These are phyloP conservation scores for Camellia oleifera DNA, from an alignment of 179 eudicot genomes.

Conservation along the genomic window DNA sequence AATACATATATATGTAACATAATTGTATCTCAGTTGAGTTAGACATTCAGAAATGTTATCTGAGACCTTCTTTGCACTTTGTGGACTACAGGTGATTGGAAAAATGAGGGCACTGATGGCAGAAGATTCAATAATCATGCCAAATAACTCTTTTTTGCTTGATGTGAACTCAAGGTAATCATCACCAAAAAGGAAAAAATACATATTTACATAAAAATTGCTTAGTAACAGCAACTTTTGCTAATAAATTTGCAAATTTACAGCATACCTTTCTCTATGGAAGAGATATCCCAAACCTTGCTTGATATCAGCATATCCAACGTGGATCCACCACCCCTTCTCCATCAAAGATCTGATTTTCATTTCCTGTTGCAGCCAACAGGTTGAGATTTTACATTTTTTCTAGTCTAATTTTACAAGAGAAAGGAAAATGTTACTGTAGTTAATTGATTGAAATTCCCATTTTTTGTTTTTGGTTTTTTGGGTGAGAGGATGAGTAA, in stretches of 20 bases:
- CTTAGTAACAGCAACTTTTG: not conserved
- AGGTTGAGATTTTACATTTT: conserved; percentile 33
- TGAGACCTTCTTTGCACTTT: not conserved
- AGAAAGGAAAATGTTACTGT: conserved; percentile 10
- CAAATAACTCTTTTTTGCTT: conserved; percentile 87
- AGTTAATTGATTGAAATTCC: conserved; percentile 21
- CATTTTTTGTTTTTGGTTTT: conserved; percentile 1
- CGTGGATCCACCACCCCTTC: conserved; percentile 82
- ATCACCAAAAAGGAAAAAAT: not conserved
- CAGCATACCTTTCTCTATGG: conserved; percentile 92
- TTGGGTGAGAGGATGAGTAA: conserved; percentile 24
- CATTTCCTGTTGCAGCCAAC: conserved; percentile 69
- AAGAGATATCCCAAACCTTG: conserved; percentile 76
- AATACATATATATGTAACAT: not conserved
- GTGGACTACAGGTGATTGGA: conserved; percentile 59
- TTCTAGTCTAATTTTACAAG: conserved; percentile 14
- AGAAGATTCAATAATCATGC: conserved; percentile 77
- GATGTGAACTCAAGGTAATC: conserved; percentile 93
- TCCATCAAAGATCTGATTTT: conserved; percentile 83
- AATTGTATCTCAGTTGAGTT: not conserved
- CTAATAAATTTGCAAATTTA: conserved; percentile 14
- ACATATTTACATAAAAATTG: not conserved
- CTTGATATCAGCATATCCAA: conserved; percentile 55
- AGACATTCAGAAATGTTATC: not conserved
- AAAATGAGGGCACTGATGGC: conserved; percentile 84